phyloP scores from a whole-genome alignment of 2,329 filamentous ascomycete genomes.

The Samsoniella hepiali region DNA sequence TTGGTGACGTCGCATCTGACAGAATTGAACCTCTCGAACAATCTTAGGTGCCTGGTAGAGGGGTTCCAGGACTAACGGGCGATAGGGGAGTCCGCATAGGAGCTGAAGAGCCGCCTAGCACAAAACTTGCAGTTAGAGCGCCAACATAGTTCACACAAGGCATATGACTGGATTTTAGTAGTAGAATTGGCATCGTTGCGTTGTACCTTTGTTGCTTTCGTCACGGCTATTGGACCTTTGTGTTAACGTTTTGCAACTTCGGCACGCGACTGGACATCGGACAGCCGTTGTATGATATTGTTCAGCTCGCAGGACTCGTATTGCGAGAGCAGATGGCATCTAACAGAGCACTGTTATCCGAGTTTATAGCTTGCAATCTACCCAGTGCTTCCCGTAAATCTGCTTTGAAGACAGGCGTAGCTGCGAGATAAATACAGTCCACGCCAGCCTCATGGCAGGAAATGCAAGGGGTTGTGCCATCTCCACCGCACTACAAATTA shows the following conservation, averaged over 20 bases:
- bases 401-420: constrained; percentile 9
- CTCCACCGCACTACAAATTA: constrained; percentile 14
- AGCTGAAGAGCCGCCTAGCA: neutral
- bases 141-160: neutral
- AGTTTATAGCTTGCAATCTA: neutral
- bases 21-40: neutral
- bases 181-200: no score
- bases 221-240: neutral
- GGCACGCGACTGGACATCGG: constrained; percentile 3
- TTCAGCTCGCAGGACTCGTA: neutral
- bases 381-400: constrained; percentile 1
- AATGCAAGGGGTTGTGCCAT: constrained; percentile 1
- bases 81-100: neutral
- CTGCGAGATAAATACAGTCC: neutral
- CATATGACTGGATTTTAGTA: neutral
- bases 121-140: neutral
- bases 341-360: neutral
- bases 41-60: neutral
- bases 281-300: constrained; percentile 3
- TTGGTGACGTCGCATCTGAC: neutral
- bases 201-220: neutral
- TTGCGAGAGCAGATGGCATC: constrained; percentile 2
- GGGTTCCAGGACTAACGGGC: neutral
- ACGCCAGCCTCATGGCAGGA: constrained; percentile 3
- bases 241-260: neutral